phyloP scores from a whole-genome alignment of 768 basidiomycete species.

The Boletus sp. region DNA sequence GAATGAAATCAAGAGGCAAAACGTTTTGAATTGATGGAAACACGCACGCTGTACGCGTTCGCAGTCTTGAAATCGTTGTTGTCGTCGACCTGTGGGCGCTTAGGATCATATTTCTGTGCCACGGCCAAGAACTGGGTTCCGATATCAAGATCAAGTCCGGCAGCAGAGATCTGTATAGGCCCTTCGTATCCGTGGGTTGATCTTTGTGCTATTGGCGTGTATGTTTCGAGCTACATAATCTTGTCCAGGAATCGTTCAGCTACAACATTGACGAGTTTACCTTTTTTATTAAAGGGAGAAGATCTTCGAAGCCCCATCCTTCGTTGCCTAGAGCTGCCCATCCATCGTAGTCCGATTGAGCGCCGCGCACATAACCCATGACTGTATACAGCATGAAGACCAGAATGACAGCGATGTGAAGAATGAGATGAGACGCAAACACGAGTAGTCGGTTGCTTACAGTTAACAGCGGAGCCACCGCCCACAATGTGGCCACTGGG shows the following conservation, averaged over 20 bases:
- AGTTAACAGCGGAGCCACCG: slow-evolving; percentile 63
- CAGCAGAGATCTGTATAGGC: slow-evolving; percentile 26
- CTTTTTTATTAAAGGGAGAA: slow-evolving; percentile 60
- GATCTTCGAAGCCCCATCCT: slow-evolving; percentile 58
- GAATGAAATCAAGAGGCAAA: neutral
- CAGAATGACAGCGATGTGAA: neutral
- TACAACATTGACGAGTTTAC: slow-evolving; percentile 25
- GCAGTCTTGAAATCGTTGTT: slow-evolving; percentile 41
- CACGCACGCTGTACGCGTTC: slow-evolving; percentile 25
- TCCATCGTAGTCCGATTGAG: slow-evolving; percentile 64
- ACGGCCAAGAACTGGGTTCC: slow-evolving; percentile 49
- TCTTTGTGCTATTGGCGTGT: slow-evolving; percentile 31
- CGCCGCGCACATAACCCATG: slow-evolving; percentile 55
- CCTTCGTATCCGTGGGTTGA: slow-evolving; percentile 37
- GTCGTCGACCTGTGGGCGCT: slow-evolving; percentile 44
- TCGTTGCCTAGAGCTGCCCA: slow-evolving; percentile 52
- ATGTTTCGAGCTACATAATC: slow-evolving; percentile 43
- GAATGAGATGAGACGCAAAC: neutral
- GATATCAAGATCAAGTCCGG: neutral
- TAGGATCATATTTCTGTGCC: slow-evolving; percentile 46
- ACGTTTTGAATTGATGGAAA: neutral
- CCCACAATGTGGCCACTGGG: slow-evolving; percentile 52
- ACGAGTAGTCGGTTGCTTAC: slow-evolving; percentile 31
- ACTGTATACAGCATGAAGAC: slow-evolving; percentile 16
- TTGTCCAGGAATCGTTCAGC: slow-evolving; percentile 35